Conservation (phyloP, 208 protist species). For the Herpetomonas samuelpessoai region DNA sequence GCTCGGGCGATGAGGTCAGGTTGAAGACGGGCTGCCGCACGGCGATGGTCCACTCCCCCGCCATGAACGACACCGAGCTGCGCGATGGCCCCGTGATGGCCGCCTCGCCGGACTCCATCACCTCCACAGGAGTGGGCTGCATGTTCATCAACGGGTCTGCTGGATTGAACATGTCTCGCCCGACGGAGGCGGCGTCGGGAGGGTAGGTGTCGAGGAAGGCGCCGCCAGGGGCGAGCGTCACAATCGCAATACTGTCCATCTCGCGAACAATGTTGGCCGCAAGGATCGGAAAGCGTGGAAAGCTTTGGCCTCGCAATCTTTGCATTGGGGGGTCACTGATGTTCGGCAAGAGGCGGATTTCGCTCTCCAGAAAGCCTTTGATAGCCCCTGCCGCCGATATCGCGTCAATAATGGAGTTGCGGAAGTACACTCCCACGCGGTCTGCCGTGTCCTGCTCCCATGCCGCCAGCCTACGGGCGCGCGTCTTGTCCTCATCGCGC, state of each 20-base stretch:
- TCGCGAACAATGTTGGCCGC: slow-evolving; percentile 7
- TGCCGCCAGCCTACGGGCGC: not conserved
- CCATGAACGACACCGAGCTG: slow-evolving; percentile 6
- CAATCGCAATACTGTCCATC: slow-evolving; percentile 9
- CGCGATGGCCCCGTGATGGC: slow-evolving; percentile 28
- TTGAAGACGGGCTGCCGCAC: slow-evolving; percentile 54
- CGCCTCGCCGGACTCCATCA: slow-evolving; percentile 16
- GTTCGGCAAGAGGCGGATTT: slow-evolving; percentile 28
- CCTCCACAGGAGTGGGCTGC: slow-evolving; percentile 17
- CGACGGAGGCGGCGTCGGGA: not conserved
- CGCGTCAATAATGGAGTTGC: slow-evolving; percentile 20
- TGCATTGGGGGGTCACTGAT: slow-evolving; percentile 26
- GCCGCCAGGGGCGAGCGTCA: slow-evolving; percentile 53
- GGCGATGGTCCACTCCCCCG: slow-evolving; percentile 28
- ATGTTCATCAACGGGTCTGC: slow-evolving; percentile 2
- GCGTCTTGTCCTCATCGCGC: slow-evolving; percentile 11
- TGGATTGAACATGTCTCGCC: slow-evolving; percentile 20
- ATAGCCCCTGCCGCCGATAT: slow-evolving; percentile 19
- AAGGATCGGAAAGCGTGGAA: slow-evolving; percentile 24
- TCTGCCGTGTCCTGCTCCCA: slow-evolving; percentile 16
- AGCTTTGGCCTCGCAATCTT: slow-evolving; percentile 25
- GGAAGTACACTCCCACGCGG: slow-evolving; percentile 14
- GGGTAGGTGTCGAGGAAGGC: slow-evolving; percentile 42
- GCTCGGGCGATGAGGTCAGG: slow-evolving; percentile 2
- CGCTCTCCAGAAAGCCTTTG: slow-evolving; percentile 27